Conservation (phyloP, 805 yeast genomes). For the Metschnikowia lachancei region DNA sequence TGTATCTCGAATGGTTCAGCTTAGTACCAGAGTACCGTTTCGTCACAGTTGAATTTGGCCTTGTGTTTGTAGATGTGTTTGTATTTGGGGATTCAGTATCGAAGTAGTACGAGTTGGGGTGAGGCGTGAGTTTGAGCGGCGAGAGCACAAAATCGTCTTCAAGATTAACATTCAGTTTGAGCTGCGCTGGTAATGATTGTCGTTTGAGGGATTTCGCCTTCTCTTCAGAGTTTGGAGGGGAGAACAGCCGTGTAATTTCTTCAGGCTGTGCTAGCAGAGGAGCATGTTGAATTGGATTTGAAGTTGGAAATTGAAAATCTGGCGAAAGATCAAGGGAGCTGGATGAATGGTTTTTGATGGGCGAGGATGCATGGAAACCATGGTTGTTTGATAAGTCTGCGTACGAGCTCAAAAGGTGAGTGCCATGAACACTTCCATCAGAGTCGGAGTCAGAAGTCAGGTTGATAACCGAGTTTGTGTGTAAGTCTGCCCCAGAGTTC, state of each 20-base stretch:
- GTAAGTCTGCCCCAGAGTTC: slow-evolving; percentile 2
- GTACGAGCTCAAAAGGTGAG: slow-evolving; percentile 24
- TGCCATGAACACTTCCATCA: slow-evolving; percentile 21
- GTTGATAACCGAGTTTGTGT: neutral
- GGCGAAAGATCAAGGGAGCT: neutral
- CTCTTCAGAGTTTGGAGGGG: slow-evolving; percentile 39
- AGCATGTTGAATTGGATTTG: neutral
- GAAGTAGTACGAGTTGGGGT: slow-evolving; percentile 20
- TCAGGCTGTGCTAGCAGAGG: neutral
- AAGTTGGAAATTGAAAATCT: slow-evolving; percentile 7
- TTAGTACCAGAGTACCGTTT: slow-evolving; percentile 31
- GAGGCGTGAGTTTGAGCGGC: slow-evolving; percentile 39
- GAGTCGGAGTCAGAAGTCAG: slow-evolving; percentile 17
- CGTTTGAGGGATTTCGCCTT: slow-evolving; percentile 26
- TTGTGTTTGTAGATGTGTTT: slow-evolving; percentile 7
- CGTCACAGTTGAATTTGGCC: slow-evolving; percentile 7
- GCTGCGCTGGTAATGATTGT: slow-evolving; percentile 35
- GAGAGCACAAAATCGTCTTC: slow-evolving; percentile 39
- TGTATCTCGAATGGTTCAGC: slow-evolving; percentile 39
- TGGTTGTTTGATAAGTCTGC: slow-evolving; percentile 18
- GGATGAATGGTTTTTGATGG: slow-evolving; percentile 21
- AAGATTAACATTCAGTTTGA: slow-evolving; percentile 23
- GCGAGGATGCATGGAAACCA: slow-evolving; percentile 27
- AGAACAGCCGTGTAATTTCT: slow-evolving; percentile 2
- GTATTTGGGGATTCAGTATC: slow-evolving; percentile 20